phyloP scores from a whole-genome alignment of 495 filamentous ascomycete genomes.

The Neurospora sp. region DNA sequence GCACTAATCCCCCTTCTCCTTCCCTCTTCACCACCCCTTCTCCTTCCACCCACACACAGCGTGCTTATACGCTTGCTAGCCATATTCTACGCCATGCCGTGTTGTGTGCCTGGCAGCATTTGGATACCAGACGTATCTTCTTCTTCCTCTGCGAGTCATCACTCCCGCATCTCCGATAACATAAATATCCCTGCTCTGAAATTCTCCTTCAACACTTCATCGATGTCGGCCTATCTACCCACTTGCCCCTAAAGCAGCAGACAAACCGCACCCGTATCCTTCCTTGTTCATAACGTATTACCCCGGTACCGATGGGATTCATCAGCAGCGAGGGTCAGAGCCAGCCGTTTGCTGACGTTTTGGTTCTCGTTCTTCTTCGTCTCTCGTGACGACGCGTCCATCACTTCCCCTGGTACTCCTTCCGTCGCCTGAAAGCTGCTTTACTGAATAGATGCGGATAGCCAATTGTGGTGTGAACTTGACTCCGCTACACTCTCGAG shows the following conservation, averaged over 20 bases:
- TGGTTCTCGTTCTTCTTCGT: not conserved
- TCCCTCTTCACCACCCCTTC: not conserved
- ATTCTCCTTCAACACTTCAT: not conserved
- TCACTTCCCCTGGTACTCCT: not conserved
- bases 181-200: not conserved
- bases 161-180: not conserved
- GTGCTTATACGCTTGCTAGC: not conserved
- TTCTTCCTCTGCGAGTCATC: not conserved
- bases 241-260: not conserved
- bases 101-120: not conserved
- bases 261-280: not conserved
- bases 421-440: not conserved
- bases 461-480: not conserved
- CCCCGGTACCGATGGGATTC: not conserved
- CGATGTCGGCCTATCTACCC: not conserved
- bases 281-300: not conserved
- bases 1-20: not conserved
- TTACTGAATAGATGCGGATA: not conserved
- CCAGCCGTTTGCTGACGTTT: not conserved
- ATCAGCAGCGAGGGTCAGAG: not conserved
- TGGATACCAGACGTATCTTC: not conserved
- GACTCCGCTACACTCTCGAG: not conserved
- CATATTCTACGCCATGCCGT: not conserved
- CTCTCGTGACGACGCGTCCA: not conserved
- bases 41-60: not conserved